Evolutionary conservation across 441 rosid genomes (phyloP).

Genomic region (Populus hybrid): DNA sequence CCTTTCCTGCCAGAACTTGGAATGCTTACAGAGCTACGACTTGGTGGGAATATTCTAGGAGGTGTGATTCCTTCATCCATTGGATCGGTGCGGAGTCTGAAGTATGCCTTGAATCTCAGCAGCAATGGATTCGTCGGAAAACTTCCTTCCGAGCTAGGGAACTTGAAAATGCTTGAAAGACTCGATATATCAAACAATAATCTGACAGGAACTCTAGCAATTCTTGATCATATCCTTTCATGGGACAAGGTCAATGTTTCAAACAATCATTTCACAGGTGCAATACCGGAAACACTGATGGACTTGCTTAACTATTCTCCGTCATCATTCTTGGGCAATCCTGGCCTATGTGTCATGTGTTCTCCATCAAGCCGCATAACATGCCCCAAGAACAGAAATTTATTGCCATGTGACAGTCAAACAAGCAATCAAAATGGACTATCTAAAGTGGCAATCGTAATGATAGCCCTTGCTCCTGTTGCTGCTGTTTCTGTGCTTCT

Average conservation of each 20-base stretch:
- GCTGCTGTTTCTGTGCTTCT: constrained; percentile 28
- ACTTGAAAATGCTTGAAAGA: constrained; percentile 40
- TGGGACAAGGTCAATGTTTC: constrained; percentile 53
- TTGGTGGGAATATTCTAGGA: constrained; percentile 61
- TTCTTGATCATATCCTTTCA: constrained; percentile 38
- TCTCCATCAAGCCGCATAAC: constrained; percentile 14
- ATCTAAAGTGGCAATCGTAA: constrained; percentile 25
- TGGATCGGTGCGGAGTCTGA: constrained; percentile 44
- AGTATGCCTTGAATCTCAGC: constrained; percentile 61
- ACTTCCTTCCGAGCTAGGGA: constrained; percentile 46
- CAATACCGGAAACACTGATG: constrained; percentile 52
- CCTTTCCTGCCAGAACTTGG: constrained; percentile 44
- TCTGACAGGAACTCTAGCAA: constrained; percentile 49
- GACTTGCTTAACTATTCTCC: constrained; percentile 35
- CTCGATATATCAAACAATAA: constrained; percentile 69
- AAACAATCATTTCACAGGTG: constrained; percentile 58
- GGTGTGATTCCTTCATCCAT: constrained; percentile 66
- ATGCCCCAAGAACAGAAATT: constrained; percentile 28
- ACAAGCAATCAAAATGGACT: constrained; percentile 30
- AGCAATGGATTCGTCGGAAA: constrained; percentile 51
- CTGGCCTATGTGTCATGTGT: constrained; percentile 53
- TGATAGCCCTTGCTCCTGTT: constrained; percentile 41
- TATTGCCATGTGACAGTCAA: constrained; percentile 39
- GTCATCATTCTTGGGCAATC: constrained; percentile 56
- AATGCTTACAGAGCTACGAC: constrained; percentile 45